Evolutionary conservation across 768 basidiomycete species (phyloP).

Genomic region (Hebeloma cylindrosporum): DNA sequence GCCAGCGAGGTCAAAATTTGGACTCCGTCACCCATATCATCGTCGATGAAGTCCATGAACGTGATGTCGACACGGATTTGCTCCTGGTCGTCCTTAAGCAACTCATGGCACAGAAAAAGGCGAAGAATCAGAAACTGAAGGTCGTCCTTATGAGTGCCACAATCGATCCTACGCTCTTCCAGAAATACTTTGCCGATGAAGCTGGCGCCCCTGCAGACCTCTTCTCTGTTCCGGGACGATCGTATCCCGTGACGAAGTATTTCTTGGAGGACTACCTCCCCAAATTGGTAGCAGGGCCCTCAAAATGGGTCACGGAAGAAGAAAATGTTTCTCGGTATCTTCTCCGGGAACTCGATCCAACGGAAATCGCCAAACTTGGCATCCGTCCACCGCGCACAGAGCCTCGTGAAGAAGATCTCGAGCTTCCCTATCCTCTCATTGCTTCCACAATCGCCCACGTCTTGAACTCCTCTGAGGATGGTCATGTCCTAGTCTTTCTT

Average conservation of each 20-base stretch:
- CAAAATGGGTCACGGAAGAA: conserved; percentile 68
- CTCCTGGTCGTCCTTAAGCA: conserved; percentile 88
- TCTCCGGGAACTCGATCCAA: conserved; percentile 57
- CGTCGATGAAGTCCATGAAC: conserved; percentile 96
- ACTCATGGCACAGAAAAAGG: conserved; percentile 70
- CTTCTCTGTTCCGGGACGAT: conserved; percentile 86
- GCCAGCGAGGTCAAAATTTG: conserved; percentile 43
- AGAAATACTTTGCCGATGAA: conserved; percentile 77
- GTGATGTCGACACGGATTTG: conserved; percentile 91
- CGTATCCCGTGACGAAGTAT: conserved; percentile 81
- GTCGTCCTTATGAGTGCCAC: conserved; percentile 95
- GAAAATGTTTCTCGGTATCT: conserved; percentile 73
- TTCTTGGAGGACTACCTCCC: conserved; percentile 79
- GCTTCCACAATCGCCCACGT: conserved; percentile 82
- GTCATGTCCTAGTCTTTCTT: conserved; percentile 88
- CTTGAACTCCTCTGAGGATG: conserved; percentile 68
- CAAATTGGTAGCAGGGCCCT: conserved; percentile 41
- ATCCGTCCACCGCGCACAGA: conserved; percentile 20
- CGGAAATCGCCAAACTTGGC: conserved; percentile 26
- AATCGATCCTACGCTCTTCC: conserved; percentile 88
- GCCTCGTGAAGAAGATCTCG: conserved; percentile 52
- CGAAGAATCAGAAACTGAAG: conserved; percentile 72
- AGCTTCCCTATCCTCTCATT: conserved; percentile 78
- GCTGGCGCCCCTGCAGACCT: conserved; percentile 61
- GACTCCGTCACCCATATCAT: conserved; percentile 87